Conservation (phyloP, 2,329 filamentous ascomycete genomes). For the Cordyceps farinosa region DNA sequence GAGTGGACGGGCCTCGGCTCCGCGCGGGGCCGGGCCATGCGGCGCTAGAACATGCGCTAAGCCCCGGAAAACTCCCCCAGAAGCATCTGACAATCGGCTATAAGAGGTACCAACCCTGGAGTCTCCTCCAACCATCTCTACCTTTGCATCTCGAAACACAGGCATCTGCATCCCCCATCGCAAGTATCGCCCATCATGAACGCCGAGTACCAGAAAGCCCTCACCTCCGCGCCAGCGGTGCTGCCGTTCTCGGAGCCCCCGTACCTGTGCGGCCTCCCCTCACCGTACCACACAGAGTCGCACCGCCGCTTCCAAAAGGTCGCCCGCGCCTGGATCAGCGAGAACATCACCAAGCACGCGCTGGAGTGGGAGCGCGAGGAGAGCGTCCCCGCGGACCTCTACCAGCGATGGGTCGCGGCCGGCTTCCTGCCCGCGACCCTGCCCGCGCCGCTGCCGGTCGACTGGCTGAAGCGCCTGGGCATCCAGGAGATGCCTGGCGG, state of each 20-base stretch:
- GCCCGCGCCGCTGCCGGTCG: slow-evolving; percentile 64
- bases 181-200: slow-evolving; percentile 10
- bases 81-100: slow-evolving; percentile 14
- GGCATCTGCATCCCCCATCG: neutral
- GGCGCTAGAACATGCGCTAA: slow-evolving; percentile 10
- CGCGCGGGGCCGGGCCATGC: slow-evolving; percentile 4
- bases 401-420: slow-evolving; percentile 55
- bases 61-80: neutral
- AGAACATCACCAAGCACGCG: slow-evolving; percentile 59
- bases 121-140: too few species aligned
- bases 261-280: slow-evolving; percentile 65
- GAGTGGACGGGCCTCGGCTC: slow-evolving; percentile 10
- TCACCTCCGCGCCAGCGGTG: slow-evolving; percentile 15
- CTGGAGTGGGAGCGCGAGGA: slow-evolving; percentile 68
- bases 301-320: slow-evolving; percentile 64
- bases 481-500: slow-evolving; percentile 64
- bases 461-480: slow-evolving; percentile 62
- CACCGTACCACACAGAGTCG: slow-evolving; percentile 65
- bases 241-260: slow-evolving; percentile 67
- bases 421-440: slow-evolving; percentile 67
- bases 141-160: neutral
- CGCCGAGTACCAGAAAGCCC: slow-evolving; percentile 14
- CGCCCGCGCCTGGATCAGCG: slow-evolving; percentile 61
- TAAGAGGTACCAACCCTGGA: neutral
- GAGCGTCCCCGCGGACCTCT: slow-evolving; percentile 56